Conservation (phyloP, 2,329 filamentous ascomycete genomes). For the Fusarium multiceps region DNA sequence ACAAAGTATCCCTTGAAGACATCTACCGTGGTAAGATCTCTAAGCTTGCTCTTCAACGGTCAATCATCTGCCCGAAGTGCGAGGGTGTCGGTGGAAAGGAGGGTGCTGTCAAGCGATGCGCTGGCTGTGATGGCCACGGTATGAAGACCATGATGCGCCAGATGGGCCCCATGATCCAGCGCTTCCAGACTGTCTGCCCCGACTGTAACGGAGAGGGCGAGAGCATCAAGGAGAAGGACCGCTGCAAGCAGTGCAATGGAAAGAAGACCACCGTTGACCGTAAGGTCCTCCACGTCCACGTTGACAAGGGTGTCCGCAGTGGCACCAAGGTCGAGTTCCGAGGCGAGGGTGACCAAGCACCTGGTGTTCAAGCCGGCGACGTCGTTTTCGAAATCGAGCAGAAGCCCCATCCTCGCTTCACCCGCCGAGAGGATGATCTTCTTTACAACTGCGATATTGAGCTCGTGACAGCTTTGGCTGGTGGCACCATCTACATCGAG, state of each 20-base stretch:
- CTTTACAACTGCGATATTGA: constrained; percentile 97
- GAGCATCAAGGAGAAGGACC: constrained; percentile 95
- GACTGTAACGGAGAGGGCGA: constrained; percentile 98
- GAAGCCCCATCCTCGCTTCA: constrained; percentile 97
- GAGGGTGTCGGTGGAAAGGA: constrained; percentile 96
- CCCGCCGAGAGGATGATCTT: constrained; percentile 94
- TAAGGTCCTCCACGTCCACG: constrained; percentile 97
- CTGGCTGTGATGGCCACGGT: constrained; percentile 90
- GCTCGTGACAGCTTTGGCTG: constrained; percentile 91
- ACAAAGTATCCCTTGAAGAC: constrained; percentile 98
- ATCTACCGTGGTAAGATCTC: constrained; percentile 98
- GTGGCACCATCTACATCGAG: constrained; percentile 91
- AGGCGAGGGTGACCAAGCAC: constrained; percentile 95
- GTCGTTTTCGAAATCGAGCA: constrained; percentile 99
- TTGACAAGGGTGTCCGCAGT: constrained; percentile 92
- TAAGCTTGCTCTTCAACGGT: constrained; percentile 96
- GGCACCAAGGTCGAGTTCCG: constrained; percentile 98
- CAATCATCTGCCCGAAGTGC: constrained; percentile 95
- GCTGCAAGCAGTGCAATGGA: constrained; percentile 94
- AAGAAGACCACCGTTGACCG: constrained; percentile 99
- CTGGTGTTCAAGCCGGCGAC: constrained; percentile 91
- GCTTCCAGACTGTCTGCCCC: constrained; percentile 98
- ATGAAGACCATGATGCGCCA: constrained; percentile 99
- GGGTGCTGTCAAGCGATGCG: constrained; percentile 93
- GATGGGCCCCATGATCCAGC: constrained; percentile 99